Evolutionary conservation across 805 yeast genomes (phyloP), one percentile per base, ranked within the genome.

Genomic region (Lipomyces starkeyi): DNA sequence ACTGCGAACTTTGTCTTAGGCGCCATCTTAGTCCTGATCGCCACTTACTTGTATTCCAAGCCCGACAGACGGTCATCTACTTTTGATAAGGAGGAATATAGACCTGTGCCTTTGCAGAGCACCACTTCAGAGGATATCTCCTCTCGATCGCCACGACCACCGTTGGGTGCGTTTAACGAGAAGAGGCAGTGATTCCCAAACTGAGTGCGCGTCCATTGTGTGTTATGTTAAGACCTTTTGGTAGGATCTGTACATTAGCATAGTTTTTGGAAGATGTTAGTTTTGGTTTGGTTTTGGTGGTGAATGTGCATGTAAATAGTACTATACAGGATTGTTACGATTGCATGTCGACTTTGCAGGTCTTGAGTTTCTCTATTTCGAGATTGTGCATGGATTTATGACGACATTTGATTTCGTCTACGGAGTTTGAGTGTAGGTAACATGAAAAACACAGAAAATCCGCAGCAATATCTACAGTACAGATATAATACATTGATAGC

Each of bases 1-100:
- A 76, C 81, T 9, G 59, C 71, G n/a, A 78, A 76, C 68, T 80
- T 80, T 66, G 71, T 77, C 11, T 60, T 76, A n/a, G 83, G 83
- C 1, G 77, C 81, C 2, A 60, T 73, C 2, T 57, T 79, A 35
- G 83, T 80, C 17, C 71, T 80, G 47, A 71, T 68, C 14, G 80
- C 82, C 5, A 80, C 83, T 5, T 80, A 76, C 71, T 65, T 79
- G 66, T 80, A 80, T 71, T 75, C 78, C 60, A 67, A 76, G 59
- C 74, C 74, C 2, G 73, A 68, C 29, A 49, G 62, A 27, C 66
- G 68, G 22, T 60, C 61, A 2, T 17, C 58, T 14, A 25, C 63
- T 8, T 37, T n/a, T 11, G n/a, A 43, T n/a, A 43, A 43, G 9
- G 57, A 25, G 8, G 72, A 66, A 4, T 69, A 53, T 29, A 17